Percentiles rank a stretch among this genome's conserved stretches.
phyloP scores from a whole-genome alignment of 2,329 filamentous ascomycete genomes.

The Pseudogymnoascus sp. region DNA sequence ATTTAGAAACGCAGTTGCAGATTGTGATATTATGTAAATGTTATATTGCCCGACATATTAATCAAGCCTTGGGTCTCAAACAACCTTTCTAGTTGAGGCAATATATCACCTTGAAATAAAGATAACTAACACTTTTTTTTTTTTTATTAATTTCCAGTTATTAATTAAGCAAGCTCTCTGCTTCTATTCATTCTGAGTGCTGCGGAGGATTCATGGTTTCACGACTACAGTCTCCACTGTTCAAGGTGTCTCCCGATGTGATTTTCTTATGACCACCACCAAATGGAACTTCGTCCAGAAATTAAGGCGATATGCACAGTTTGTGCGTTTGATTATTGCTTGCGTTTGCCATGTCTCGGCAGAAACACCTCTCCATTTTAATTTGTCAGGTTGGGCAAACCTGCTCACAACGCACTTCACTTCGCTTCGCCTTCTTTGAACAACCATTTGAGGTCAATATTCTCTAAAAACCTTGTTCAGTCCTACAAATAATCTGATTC shows the following conservation, averaged over 20 bases:
- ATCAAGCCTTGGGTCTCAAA: not conserved
- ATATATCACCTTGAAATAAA: not conserved
- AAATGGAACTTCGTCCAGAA: not conserved
- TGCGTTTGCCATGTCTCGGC: not conserved
- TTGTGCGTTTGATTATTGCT: not conserved
- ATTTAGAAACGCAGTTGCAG: not conserved
- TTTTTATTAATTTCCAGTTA: not conserved
- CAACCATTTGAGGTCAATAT: not conserved
- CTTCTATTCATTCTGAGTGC: not conserved
- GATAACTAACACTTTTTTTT: not conserved
- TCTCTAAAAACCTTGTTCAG: not conserved
- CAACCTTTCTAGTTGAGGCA: not conserved
- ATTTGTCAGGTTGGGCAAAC: not conserved
- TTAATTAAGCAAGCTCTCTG: too few relatives aligned
- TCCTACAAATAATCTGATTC: not conserved
- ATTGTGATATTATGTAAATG: not conserved
- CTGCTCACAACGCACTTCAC: not conserved
- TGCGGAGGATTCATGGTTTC: not conserved
- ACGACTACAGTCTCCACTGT: too few relatives aligned
- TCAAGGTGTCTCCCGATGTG: not conserved
- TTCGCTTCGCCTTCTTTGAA: not conserved
- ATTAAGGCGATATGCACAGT: not conserved
- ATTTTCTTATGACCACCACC: not conserved
- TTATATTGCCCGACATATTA: not conserved
- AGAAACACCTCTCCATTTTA: not conserved